Evolutionary conservation across 805 yeast species (phyloP).

Genomic region (Pichia occidentalis): DNA sequence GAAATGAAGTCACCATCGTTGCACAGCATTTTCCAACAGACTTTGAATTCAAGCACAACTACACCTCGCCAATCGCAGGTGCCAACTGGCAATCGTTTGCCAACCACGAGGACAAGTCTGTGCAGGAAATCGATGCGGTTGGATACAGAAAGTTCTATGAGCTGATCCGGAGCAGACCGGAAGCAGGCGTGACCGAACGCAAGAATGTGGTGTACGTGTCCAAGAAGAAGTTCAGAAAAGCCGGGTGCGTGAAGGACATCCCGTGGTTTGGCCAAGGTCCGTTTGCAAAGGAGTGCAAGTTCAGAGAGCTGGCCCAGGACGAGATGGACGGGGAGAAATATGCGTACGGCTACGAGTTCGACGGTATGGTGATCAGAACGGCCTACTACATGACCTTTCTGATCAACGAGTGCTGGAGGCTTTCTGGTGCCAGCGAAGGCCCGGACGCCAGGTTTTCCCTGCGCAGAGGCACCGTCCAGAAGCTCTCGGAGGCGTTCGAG

Average conservation of each 20-base stretch:
- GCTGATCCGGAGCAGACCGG: constrained; percentile 41
- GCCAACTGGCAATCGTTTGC: constrained; percentile 69
- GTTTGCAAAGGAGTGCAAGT: constrained; percentile 27
- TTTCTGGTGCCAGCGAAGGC: constrained; percentile 12
- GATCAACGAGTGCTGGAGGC: constrained; percentile 28
- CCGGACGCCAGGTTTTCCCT: constrained; percentile 40
- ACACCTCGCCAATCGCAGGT: constrained; percentile 65
- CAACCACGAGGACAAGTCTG: constrained; percentile 29
- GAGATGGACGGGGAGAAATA: constrained; percentile 33
- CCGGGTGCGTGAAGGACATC: constrained; percentile 13
- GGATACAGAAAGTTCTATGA: constrained; percentile 43
- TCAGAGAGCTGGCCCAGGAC: constrained; percentile 26
- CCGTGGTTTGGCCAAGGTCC: constrained; percentile 43
- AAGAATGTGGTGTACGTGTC: constrained; percentile 18
- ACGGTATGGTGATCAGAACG: constrained; percentile 28
- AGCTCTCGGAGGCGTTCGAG: constrained; percentile 44
- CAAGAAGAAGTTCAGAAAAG: constrained; percentile 15
- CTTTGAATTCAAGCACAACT: constrained; percentile 35
- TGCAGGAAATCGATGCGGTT: constrained; percentile 37
- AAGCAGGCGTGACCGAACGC: constrained; percentile 39
- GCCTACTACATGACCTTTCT: constrained; percentile 25
- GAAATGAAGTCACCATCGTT: constrained; percentile 37
- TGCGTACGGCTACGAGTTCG: constrained; percentile 40
- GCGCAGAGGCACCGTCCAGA: constrained; percentile 35
- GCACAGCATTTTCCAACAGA: constrained; percentile 53